Conservation (phyloP, 208 protist species). For the Herpetomonas samuelpessoai region DNA sequence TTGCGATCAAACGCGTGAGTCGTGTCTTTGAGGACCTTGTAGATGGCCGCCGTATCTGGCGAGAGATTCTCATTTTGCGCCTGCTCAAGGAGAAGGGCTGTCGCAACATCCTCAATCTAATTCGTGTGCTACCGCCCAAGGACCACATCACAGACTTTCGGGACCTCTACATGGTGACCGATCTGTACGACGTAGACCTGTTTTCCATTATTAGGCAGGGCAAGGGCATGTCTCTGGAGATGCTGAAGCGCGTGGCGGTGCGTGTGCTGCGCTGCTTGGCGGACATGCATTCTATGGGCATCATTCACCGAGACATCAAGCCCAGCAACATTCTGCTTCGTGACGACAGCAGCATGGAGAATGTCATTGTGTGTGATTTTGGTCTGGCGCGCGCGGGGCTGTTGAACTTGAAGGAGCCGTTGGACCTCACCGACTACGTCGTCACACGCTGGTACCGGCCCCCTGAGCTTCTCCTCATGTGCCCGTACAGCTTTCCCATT, state of each 20-base stretch:
- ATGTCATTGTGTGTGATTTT: slow-evolving; percentile 94
- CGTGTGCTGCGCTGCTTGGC: slow-evolving; percentile 95
- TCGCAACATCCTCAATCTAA: slow-evolving; percentile 89
- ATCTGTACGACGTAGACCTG: slow-evolving; percentile 96
- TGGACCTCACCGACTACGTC: slow-evolving; percentile 96
- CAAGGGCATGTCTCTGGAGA: slow-evolving; percentile 52
- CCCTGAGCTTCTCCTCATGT: slow-evolving; percentile 98
- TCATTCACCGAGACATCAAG: slow-evolving; percentile 97
- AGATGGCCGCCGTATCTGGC: slow-evolving; percentile 95
- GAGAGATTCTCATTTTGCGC: slow-evolving; percentile 95
- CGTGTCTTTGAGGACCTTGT: slow-evolving; percentile 95
- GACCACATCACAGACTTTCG: slow-evolving; percentile 72
- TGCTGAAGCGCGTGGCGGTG: slow-evolving; percentile 94
- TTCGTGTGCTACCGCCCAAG: slow-evolving; percentile 65
- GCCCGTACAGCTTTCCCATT: slow-evolving; percentile 85
- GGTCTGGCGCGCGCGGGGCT: slow-evolving; percentile 83
- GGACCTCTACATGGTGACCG: slow-evolving; percentile 89
- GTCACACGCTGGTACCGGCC: slow-evolving; percentile 99
- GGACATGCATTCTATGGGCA: slow-evolving; percentile 95
- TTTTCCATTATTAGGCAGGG: slow-evolving; percentile 62
- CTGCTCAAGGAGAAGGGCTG: slow-evolving; percentile 91
- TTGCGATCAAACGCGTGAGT: slow-evolving; percentile 98
- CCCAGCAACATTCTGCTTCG: slow-evolving; percentile 95
- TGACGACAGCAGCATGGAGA: slow-evolving; percentile 66
- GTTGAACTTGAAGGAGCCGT: slow-evolving; percentile 53